Conservation (phyloP, 2,329 filamentous ascomycete species). For the Conoideocrella luteorostrata region DNA sequence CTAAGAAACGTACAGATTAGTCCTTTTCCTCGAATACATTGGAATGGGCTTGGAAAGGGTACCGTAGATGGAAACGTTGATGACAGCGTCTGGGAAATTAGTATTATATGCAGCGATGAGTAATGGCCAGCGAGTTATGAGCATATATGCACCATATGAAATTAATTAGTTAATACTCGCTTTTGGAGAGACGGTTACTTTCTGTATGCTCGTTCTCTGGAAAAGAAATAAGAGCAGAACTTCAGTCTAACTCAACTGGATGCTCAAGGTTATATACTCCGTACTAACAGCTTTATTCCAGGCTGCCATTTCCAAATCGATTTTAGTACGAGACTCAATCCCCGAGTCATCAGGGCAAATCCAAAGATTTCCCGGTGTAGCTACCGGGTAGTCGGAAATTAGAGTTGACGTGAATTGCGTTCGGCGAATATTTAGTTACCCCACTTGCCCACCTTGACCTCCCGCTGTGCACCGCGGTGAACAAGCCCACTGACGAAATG, state of each 20-base stretch:
- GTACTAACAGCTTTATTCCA: no score
- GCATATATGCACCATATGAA: neutral
- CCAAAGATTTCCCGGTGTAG: no score
- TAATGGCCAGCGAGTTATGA: neutral
- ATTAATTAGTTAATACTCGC: neutral
- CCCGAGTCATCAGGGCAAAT: no score
- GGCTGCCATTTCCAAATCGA: no score
- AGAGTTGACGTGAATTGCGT: neutral
- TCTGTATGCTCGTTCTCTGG: no score
- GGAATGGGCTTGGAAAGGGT: no score
- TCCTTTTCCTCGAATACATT: neutral
- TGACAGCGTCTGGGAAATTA: neutral
- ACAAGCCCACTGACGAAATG: conserved; percentile 25
- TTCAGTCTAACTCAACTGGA: no score
- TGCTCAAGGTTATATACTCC: no score
- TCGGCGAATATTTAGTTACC: neutral
- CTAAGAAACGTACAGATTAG: conserved; percentile 28
- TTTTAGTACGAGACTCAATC: no score
- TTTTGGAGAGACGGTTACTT: no score
- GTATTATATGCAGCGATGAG: conserved; percentile 2
- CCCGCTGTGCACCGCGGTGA: conserved; percentile 23
- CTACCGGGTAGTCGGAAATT: conserved; percentile 4
- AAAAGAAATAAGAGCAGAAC: no score
- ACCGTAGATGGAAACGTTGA: no score
- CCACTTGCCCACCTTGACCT: conserved; percentile 19